These are phyloP conservation scores for Avena sativa DNA, from an alignment of 176 grass and related monocot genomes.

Conservation along the genomic window DNA sequence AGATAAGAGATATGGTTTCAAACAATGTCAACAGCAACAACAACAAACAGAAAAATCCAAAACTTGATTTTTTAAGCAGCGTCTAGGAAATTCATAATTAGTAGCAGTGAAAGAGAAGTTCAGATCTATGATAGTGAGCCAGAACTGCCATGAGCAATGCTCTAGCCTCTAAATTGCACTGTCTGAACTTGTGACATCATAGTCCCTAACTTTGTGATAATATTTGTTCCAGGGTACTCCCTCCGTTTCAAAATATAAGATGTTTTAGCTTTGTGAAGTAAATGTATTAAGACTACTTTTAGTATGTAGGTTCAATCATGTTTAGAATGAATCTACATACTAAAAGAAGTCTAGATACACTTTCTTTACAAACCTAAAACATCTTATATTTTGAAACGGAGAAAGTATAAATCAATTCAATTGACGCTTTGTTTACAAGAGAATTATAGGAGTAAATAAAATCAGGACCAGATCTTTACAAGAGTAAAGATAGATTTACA, in stretches of 20 bases:
- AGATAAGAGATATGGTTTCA: not conserved
- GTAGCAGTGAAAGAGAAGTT: not conserved
- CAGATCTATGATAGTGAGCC: too few relatives aligned
- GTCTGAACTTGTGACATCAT: not conserved
- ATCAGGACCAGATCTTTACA: not conserved
- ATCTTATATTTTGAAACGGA: too few relatives aligned
- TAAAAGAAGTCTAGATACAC: too few relatives aligned
- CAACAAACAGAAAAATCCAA: not conserved
- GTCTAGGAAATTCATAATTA: slow-evolving; percentile 1
- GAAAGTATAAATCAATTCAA: not conserved
- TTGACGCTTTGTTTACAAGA: not conserved
- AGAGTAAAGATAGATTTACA: not conserved
- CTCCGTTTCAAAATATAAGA: too few relatives aligned
- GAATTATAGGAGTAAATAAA: not conserved
- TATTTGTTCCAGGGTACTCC: not conserved
- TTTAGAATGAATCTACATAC: too few relatives aligned
- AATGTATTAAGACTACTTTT: too few relatives aligned
- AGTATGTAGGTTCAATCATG: too few relatives aligned
- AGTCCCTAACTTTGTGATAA: not conserved
- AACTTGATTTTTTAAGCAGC: slow-evolving; percentile 29
- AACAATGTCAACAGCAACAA: not conserved
- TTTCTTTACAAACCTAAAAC: too few relatives aligned
- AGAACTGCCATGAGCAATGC: not conserved
- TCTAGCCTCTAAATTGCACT: not conserved
- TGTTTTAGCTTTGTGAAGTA: too few relatives aligned